These are phyloP conservation scores for Rosellinia necatrix DNA, from an alignment of 2,329 filamentous ascomycete genomes.

Conservation along the genomic window DNA sequence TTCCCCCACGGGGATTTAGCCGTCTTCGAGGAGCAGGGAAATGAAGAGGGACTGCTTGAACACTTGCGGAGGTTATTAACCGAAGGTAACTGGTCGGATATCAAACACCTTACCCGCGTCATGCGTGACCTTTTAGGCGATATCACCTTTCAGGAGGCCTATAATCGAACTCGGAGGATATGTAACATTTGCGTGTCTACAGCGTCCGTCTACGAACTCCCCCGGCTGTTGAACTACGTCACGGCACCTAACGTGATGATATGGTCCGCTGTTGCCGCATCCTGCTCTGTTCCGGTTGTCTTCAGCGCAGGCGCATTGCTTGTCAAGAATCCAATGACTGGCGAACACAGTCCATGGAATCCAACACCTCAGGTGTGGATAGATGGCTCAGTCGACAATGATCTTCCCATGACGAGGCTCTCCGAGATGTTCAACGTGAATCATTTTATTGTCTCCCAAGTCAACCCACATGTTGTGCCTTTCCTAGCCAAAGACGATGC, in stretches of 20 bases:
- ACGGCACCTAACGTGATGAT: slow-evolving; percentile 94
- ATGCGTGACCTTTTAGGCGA: slow-evolving; percentile 83
- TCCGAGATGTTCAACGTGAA: slow-evolving; percentile 98
- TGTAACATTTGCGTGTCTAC: slow-evolving; percentile 94
- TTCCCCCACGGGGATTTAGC: slow-evolving; percentile 81
- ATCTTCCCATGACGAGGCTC: slow-evolving; percentile 86
- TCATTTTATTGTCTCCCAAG: slow-evolving; percentile 96
- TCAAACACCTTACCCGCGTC: slow-evolving; percentile 76
- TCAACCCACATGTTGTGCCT: slow-evolving; percentile 91
- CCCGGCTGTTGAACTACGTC: slow-evolving; percentile 86
- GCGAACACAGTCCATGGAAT: slow-evolving; percentile 80
- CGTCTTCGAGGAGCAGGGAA: slow-evolving; percentile 72
- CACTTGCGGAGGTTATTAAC: slow-evolving; percentile 76
- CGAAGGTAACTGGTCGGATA: slow-evolving; percentile 84
- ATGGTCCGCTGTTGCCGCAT: slow-evolving; percentile 95
- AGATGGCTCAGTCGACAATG: slow-evolving; percentile 92
- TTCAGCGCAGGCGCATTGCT: slow-evolving; percentile 80
- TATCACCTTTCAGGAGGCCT: slow-evolving; percentile 93
- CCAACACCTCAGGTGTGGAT: slow-evolving; percentile 86
- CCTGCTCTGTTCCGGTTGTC: slow-evolving; percentile 87
- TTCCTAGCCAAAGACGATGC: slow-evolving; percentile 79
- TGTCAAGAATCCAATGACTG: slow-evolving; percentile 83
- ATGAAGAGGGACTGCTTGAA: slow-evolving; percentile 65
- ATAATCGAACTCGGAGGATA: slow-evolving; percentile 89
- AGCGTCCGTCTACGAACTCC: slow-evolving; percentile 84